Conservation (phyloP, 192 early-diverging fungal species). For the Phycomyces nitens region DNA sequence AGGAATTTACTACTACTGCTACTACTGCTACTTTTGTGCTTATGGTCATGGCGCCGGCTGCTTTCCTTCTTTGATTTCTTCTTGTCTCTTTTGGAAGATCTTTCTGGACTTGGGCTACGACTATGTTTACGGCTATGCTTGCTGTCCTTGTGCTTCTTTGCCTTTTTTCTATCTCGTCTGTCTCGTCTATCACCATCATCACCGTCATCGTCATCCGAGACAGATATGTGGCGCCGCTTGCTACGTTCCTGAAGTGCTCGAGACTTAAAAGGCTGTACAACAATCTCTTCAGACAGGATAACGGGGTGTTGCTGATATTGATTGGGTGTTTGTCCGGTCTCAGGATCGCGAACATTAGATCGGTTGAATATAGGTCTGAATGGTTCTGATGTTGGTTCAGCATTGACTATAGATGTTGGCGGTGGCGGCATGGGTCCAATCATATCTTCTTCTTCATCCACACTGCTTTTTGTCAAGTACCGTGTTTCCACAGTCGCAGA, state of each 20-base stretch:
- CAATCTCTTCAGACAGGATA: slow-evolving; percentile 20
- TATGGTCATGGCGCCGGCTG: not conserved
- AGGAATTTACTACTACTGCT: slow-evolving; percentile 4
- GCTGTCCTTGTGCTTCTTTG: not conserved
- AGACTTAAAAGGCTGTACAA: slow-evolving; percentile 25
- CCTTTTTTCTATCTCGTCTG: not conserved
- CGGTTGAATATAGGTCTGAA: slow-evolving; percentile 36
- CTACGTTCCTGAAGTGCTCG: not conserved
- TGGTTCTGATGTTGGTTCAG: slow-evolving; percentile 4
- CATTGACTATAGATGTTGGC: not conserved
- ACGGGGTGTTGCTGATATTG: not conserved
- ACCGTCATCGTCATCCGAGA: slow-evolving; percentile 13
- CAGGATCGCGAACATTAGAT: not conserved
- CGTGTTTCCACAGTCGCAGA: too few relatives aligned
- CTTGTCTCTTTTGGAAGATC: not conserved
- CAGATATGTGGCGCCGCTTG: not conserved
- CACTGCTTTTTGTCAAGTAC: too few relatives aligned
- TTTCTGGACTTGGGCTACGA: slow-evolving; percentile 4
- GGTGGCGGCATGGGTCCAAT: not conserved
- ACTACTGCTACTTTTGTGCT: too few relatives aligned
- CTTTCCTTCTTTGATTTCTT: slow-evolving; percentile 1
- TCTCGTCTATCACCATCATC: not conserved
- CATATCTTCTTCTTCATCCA: not conserved
- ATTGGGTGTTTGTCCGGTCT: not conserved
- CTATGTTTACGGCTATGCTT: not conserved